Conservation (phyloP, 768 basidiomycete genomes). For the Pulveroboletus ravenelii region DNA sequence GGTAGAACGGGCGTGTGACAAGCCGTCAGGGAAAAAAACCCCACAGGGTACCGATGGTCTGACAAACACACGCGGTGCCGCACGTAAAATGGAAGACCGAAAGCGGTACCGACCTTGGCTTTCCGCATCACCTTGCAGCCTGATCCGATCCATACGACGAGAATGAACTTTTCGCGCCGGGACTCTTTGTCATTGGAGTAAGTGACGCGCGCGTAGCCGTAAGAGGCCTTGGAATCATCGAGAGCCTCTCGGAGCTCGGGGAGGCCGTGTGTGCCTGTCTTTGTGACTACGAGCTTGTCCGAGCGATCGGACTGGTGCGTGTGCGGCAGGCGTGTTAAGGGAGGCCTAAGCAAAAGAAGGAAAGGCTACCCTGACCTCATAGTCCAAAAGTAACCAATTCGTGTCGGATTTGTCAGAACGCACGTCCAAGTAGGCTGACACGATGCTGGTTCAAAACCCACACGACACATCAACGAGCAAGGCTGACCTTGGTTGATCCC, state of each 20-base stretch:
- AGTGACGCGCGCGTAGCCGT: slow-evolving; percentile 76
- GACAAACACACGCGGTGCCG: slow-evolving; percentile 14
- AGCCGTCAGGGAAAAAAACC: slow-evolving; percentile 1
- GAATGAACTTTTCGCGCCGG: slow-evolving; percentile 82
- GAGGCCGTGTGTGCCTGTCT: slow-evolving; percentile 78
- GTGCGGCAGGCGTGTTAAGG: slow-evolving; percentile 19
- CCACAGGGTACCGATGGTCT: slow-evolving; percentile 6
- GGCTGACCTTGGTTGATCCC: slow-evolving; percentile 66
- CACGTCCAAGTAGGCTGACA: slow-evolving; percentile 80
- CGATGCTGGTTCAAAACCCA: slow-evolving; percentile 15
- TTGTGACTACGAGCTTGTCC: slow-evolving; percentile 73
- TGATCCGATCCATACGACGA: slow-evolving; percentile 80
- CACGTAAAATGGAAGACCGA: slow-evolving; percentile 15
- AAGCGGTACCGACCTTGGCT: slow-evolving; percentile 61
- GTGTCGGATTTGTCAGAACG: slow-evolving; percentile 80
- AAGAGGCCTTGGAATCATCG: slow-evolving; percentile 73
- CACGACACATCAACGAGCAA: slow-evolving; percentile 1
- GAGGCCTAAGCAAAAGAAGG: slow-evolving; percentile 1
- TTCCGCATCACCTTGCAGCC: slow-evolving; percentile 87
- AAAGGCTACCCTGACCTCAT: slow-evolving; percentile 49
- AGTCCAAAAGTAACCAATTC: slow-evolving; percentile 90
- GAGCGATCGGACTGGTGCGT: slow-evolving; percentile 58
- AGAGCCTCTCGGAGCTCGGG: slow-evolving; percentile 68
- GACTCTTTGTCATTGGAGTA: slow-evolving; percentile 87
- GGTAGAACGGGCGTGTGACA: slow-evolving; percentile 25